A percentile compares a stretch with the other conserved stretches of the same genome.
Evolutionary conservation across 306 rosid genomes (phyloP).

Genomic region (Cucurbita maxima): DNA sequence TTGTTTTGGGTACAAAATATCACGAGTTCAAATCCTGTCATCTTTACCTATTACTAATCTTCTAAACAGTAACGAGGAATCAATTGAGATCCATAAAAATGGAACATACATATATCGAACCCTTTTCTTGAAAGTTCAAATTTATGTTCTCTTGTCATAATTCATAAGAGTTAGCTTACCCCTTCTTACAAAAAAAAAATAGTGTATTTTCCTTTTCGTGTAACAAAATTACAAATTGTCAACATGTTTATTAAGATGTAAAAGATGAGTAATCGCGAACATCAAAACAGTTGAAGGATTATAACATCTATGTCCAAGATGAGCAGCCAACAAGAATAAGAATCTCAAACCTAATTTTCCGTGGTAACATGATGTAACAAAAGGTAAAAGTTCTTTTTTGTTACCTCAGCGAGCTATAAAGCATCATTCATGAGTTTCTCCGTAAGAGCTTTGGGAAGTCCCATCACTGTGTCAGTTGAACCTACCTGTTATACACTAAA

Average conservation of each 20-base stretch:
- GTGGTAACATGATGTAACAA: not conserved
- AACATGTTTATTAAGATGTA: not conserved
- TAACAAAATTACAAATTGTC: not conserved
- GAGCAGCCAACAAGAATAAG: not conserved
- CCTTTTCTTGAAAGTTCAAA: not conserved
- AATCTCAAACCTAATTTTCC: not conserved
- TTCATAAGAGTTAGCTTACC: not conserved
- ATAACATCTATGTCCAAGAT: not conserved
- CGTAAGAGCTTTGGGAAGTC: conserved; percentile 73
- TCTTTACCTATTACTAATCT: too few species aligned
- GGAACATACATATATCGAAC: too few species aligned
- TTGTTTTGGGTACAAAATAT: too few species aligned
- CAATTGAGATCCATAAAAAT: too few species aligned
- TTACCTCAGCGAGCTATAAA: conserved; percentile 18
- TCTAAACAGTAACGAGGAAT: too few species aligned
- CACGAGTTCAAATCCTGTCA: too few species aligned
- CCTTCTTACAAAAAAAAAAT: not conserved
- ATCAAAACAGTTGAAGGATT: not conserved
- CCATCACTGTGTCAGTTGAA: conserved; percentile 76
- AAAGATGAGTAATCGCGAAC: not conserved
- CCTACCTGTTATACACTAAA: conserved; percentile 43
- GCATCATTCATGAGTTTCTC: conserved; percentile 61
- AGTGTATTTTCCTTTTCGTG: not conserved
- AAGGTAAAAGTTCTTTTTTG: not conserved
- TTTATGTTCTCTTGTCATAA: too few species aligned